Base-by-base conservation (phyloP, 2,329 filamentous ascomycete species). In the Penicillium janthinellum region DNA sequence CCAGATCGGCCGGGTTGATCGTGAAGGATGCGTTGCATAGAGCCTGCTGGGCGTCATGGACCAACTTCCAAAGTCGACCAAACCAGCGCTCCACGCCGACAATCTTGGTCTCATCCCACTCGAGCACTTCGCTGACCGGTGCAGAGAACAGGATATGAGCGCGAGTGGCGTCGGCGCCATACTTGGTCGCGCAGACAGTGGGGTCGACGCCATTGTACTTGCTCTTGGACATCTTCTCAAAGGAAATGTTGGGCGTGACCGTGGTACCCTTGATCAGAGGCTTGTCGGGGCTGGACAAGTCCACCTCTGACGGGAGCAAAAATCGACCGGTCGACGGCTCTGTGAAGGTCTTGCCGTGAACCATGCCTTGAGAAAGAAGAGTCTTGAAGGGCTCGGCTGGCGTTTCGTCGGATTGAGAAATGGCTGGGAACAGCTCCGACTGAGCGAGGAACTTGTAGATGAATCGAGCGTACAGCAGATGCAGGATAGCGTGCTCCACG, bases 171-270 rank as follows among this genome's bases (percentile, higher is more conserved):
- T 96, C 92, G 1, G 92, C 90, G 22, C 92, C 92, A 67, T 95
- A 89, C 65, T 85, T 86, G 7, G 82, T 78, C 58, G 95, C 91
- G 64, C 89, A 90, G 0, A 79, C 81, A 0, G 85, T 87, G 0
- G 92, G 92, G 71, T 96, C 91, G 6, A 96, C 91, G 28, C 92
- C 92, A 71, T 96, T 96, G 78, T 95, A 83, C 75, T 96, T 96
- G 69, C 91, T 96, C 78, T 96, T 96, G 41, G 90, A 95, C 92
- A 96, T 96, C 73, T 96, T 96, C 74, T 96, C 92, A 67, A 85
- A 96, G 1, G 86, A 88, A 17, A 92, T 76, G 31, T 79, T 84
- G 1, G 89, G 86, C 0, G 71, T 69, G 50, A 83, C 77, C 3
- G 86, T 85, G 0, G 86, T 90, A 0, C 83, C 81, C 17, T 81